Evolutionary conservation across 768 basidiomycete species (phyloP), one percentile per base, ranked within the genome.

Genomic region (Bullera alba): DNA sequence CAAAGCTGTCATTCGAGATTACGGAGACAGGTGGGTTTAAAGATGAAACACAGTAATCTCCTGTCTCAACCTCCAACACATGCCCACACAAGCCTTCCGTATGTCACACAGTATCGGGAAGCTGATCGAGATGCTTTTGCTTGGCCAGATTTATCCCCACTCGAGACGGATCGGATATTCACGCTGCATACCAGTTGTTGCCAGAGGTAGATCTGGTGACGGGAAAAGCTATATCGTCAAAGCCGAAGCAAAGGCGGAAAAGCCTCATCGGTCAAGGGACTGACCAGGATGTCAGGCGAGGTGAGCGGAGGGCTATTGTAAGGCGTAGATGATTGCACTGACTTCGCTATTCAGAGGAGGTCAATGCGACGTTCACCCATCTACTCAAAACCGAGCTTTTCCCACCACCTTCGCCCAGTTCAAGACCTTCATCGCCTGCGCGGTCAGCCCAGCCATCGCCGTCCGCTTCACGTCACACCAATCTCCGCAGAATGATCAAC

Each of bases 251-350:
- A 41, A 79, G 82, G 44, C 82, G 83, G 49, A 83, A 81, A 22
- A 79, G 79, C 19, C 83, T 84, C 59, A 81, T 80, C 1, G 85
- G 87, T 63, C 84, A 84, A 75, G 86, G 83, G 81, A 50, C 45
- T 66, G 65, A 49, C 35, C 39, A 51, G 26, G 65, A 53, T 35
- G 63, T 47, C 12, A 25, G 52, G 35, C 37, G 49, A 42, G 53
- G 58, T 51, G 46, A 36, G 53, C 44, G n/a, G 17, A 23, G 30
- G 5, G n/a, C n/a, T n/a, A 22, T 35, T 43, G 23, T 16, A 4
- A 35, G 28, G 38, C 23, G 22, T 21, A 10, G 6, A n/a, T n/a
- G n/a, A n/a, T n/a, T n/a, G n/a, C n/a, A n/a, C 15, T 17, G 25
- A 43, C 42, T 25, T 7, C 7, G 12, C 42, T 26, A 26, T 26